A percentile compares a stretch with the other conserved stretches of the same genome.
Evolutionary conservation across 345 rosid species (phyloP).

Genomic region (Populus deltoides): DNA sequence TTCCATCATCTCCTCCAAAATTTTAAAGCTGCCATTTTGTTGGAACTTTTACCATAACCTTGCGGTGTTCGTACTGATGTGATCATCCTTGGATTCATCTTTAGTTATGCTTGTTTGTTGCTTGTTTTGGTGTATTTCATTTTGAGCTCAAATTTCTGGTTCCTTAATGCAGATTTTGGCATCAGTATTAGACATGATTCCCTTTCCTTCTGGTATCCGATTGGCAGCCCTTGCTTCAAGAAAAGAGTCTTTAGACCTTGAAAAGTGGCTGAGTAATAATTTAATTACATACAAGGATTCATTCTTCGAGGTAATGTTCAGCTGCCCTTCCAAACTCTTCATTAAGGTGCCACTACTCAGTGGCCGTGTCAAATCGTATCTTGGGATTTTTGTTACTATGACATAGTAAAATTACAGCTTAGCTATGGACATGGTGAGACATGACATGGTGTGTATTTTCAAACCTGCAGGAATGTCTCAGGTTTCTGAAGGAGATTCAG

Average conservation of each 20-base stretch:
- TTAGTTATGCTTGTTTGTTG: neutral
- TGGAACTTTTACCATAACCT: neutral
- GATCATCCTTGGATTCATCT: neutral
- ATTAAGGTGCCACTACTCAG: neutral
- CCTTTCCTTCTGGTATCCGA: constrained; percentile 63
- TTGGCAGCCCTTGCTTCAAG: constrained; percentile 81
- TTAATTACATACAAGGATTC: constrained; percentile 55
- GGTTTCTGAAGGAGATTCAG: constrained; percentile 70
- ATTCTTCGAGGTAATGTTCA: constrained; percentile 67
- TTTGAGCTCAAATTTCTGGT: neutral
- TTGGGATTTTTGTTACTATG: neutral
- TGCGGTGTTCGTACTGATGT: neutral
- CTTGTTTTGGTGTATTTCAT: neutral
- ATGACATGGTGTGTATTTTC: constrained; percentile 18
- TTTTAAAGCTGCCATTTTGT: neutral
- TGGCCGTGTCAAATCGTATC: neutral
- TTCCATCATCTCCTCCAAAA: neutral
- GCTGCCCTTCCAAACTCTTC: neutral
- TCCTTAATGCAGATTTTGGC: constrained; percentile 60
- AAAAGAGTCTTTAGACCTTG: constrained; percentile 73
- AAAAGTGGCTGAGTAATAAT: constrained; percentile 71
- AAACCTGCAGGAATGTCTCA: constrained; percentile 77
- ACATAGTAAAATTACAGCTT: neutral
- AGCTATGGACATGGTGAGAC: constrained; percentile 4
- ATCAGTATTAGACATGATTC: constrained; percentile 66